Base-by-base conservation (phyloP, 495 filamentous ascomycete genomes). In the Aspergillus leporis region DNA sequence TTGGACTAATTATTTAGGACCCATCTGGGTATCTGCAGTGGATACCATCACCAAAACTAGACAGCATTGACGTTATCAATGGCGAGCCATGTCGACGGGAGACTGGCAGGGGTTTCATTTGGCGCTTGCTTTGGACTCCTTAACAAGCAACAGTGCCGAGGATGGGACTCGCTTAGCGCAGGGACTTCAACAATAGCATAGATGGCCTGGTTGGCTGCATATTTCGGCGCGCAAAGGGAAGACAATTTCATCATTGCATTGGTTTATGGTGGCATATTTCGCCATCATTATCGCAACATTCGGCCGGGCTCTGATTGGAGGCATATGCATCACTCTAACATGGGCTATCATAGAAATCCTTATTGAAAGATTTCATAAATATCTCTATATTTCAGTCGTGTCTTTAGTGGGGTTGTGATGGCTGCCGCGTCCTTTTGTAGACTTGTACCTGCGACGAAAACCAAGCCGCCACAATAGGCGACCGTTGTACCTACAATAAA, bases 241-340 rank as follows among this genome's bases (percentile, higher is more conserved):
- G 14, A 13, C 30, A 30, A 63, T 56, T 36, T 53, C 56, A 60
- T 43, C 56, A 59, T 63, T 46, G n/a, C 22, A 60, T 60, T 67
- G 52, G 65, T 31, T 45, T 55, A 60, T 62, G 61, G 34, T 58
- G 52, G 38, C 51, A 62, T 58, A 57, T 61, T 61, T 58, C 56
- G 46, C 59, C 59, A 60, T 63, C 56, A 47, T 7, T n/a, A 51
- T 67, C 49, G 43, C 65, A 67, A 60, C 58, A 61, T 63, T 49
- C 3, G 14, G 23, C 21, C 46, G 16, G 13, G n/a, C 32, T 5
- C 19, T 58, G 51, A 60, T 64, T 64, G 55, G 62, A 12, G 51
- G 36, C 28, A n/a, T 22, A 16, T 38, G 40, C 22, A 52, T 25
- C 8, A 19, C 2, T 8, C 9, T 12, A n/a, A 8, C 0, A 30